Percentiles rank a stretch among this genome's conserved stretches.
Conservation (phyloP, 106 monocot species). For the Apostasia shenzhenica region DNA sequence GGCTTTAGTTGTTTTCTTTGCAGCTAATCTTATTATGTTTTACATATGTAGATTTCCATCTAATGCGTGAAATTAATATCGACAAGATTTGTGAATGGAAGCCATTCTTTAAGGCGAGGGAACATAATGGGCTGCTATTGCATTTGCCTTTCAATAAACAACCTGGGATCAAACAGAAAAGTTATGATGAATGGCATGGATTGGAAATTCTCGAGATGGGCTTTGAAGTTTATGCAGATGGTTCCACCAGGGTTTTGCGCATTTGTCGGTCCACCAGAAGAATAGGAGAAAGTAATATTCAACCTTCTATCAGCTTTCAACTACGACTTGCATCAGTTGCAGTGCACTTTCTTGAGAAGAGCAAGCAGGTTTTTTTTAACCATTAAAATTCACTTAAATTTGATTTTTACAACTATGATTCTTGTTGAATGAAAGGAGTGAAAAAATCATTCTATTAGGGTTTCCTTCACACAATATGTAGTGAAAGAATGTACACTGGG, state of each 20-base stretch:
- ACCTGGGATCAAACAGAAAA: slow-evolving; percentile 22
- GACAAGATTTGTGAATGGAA: slow-evolving; percentile 77
- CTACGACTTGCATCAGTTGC: slow-evolving; percentile 39
- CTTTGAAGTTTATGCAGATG: slow-evolving; percentile 87
- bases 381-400: neutral
- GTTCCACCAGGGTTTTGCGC: slow-evolving; percentile 66
- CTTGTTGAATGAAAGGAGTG: neutral
- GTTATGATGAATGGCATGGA: slow-evolving; percentile 29
- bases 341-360: slow-evolving; percentile 48
- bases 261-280: slow-evolving; percentile 53
- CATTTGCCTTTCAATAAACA: slow-evolving; percentile 26
- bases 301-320: slow-evolving; percentile 35
- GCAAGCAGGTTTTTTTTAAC: slow-evolving; percentile 41
- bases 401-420: neutral
- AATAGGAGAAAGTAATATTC: slow-evolving; percentile 38
- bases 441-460: too few species aligned
- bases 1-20: neutral
- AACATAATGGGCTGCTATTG: slow-evolving; percentile 38
- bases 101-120: slow-evolving; percentile 56
- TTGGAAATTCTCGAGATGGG: slow-evolving; percentile 45
- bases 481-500: too few species aligned
- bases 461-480: too few species aligned
- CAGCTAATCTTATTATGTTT: slow-evolving; percentile 4
- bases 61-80: slow-evolving; percentile 73
- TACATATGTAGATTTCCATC: slow-evolving; percentile 44